Evolutionary conservation across 768 basidiomycete species (phyloP).

Genomic region (Royoungia palumana): DNA sequence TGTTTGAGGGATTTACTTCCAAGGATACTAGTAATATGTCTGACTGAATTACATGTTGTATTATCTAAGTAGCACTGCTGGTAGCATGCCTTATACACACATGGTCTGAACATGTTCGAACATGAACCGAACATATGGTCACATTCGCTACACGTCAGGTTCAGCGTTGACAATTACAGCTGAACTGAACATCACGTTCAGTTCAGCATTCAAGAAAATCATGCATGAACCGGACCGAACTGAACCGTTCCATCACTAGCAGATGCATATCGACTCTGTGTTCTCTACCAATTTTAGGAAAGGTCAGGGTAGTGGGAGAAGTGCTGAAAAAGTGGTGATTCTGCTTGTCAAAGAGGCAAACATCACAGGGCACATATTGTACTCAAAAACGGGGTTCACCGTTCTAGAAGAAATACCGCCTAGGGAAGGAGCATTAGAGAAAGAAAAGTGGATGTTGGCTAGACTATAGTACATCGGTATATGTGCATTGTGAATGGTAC

Average conservation of each 20-base stretch:
- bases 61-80: too few species aligned
- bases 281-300: neutral
- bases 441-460: too few species aligned
- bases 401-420: conserved; percentile 6
- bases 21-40: too few species aligned
- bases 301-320: neutral
- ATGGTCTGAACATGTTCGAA: neutral
- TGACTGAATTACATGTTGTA: too few species aligned
- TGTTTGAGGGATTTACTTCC: too few species aligned
- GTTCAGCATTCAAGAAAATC: conserved; percentile 1
- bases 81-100: too few species aligned
- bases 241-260: conserved; percentile 5
- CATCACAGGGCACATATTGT: conserved; percentile 12
- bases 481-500: too few species aligned
- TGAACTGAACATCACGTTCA: neutral
- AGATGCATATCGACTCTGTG: conserved; percentile 15
- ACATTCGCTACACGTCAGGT: neutral
- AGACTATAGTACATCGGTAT: too few species aligned
- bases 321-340: conserved; percentile 15
- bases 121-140: neutral
- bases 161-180: neutral
- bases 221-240: neutral
- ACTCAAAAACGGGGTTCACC: conserved; percentile 21
- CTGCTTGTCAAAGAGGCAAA: conserved; percentile 19
- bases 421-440: conserved; percentile 1